Evolutionary conservation across 352 stramenopile species (phyloP), one percentile per base, ranked within the genome.

Genomic region (Globisporangium paroecandrum): DNA sequence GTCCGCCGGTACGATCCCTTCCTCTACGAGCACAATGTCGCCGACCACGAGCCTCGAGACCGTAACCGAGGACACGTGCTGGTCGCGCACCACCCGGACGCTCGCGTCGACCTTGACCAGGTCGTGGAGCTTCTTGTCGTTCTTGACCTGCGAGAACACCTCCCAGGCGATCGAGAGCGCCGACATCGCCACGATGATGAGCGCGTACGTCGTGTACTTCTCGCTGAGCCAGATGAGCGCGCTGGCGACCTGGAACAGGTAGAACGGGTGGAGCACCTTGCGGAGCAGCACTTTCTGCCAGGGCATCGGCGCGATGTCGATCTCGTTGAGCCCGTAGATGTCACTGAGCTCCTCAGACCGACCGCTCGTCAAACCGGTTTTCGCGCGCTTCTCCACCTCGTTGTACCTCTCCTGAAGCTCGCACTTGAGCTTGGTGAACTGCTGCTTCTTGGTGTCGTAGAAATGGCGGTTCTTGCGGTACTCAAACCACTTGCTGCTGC

Each of bases 201-300:
- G 62, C 24, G 86, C 78, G 64, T 94, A 94, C 3, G 79, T 83
- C 34, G 68, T 82, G 63, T 94, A 94, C 7, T 56, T 68, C 67
- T 93, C 82, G 56, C 71, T 79, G 46, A 93, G 65, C 87, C 87
- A 94, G 57, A 94, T 76, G 38, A 88, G 22, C 7, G 79, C 82
- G 36, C 84, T 91, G 24, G 80, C 58, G 18, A 91, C 68, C 64
- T 94, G 86, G 66, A 94, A 92, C 20, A 94, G 68, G 69, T 94
- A 94, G 69, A 93, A 94, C 59, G 86, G 86, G 29, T 94, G 86
- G 20, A 90, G 54, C 15, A 93, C 71, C 58, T 92, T 92, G 43
- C 81, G 77, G 10, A 93, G 64, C 8, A 94, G 71, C 57, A 90
- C 78, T 9, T 29, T 22, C 0, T 69, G 72, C 79, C 80, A 87